Percentiles rank a stretch among this genome's conserved stretches.
These are phyloP conservation scores for Taphrina populina DNA, from an alignment of 1,139 yeast genomes.

Conservation along the genomic window DNA sequence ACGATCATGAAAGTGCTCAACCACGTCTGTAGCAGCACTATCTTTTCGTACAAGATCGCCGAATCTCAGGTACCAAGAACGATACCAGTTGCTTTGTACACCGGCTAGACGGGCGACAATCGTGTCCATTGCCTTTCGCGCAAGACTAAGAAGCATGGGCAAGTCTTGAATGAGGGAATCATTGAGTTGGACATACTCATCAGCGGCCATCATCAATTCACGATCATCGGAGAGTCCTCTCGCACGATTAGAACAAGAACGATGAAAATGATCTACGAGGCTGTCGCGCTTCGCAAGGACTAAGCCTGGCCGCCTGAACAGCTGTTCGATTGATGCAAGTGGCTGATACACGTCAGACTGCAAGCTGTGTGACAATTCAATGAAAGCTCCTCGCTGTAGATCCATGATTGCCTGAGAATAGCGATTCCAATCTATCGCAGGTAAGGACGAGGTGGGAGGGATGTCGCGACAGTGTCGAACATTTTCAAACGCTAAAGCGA, in stretches of 20 bases:
- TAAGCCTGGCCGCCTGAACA: slow-evolving; percentile 3
- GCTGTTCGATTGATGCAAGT: neutral
- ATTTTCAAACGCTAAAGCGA: slow-evolving; percentile 5
- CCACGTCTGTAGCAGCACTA: neutral
- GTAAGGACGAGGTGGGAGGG: neutral
- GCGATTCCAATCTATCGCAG: slow-evolving; percentile 9
- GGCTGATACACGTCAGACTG: slow-evolving; percentile 28
- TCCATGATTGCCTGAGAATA: slow-evolving; percentile 15
- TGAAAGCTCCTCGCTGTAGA: slow-evolving; percentile 18
- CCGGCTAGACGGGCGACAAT: slow-evolving; percentile 4
- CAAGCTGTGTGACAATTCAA: slow-evolving; percentile 25
- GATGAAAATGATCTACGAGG: neutral
- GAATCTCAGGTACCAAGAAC: slow-evolving; percentile 2
- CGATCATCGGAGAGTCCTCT: slow-evolving; percentile 4
- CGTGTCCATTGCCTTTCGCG: slow-evolving; percentile 9
- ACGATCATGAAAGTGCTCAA: slow-evolving; percentile 4
- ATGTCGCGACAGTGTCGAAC: slow-evolving; percentile 5
- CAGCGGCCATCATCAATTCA: neutral
- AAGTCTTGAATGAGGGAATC: slow-evolving; percentile 14
- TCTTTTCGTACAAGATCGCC: neutral
- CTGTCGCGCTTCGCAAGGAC: slow-evolving; percentile 6
- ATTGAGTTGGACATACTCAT: slow-evolving; percentile 5
- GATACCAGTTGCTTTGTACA: slow-evolving; percentile 22
- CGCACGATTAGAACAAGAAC: neutral
- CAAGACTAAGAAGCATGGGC: slow-evolving; percentile 8